A percentile compares a stretch with the other conserved stretches of the same genome.
These are phyloP conservation scores for Luffa aegyptiaca DNA, from an alignment of 306 rosid genomes.

Conservation along the genomic window DNA sequence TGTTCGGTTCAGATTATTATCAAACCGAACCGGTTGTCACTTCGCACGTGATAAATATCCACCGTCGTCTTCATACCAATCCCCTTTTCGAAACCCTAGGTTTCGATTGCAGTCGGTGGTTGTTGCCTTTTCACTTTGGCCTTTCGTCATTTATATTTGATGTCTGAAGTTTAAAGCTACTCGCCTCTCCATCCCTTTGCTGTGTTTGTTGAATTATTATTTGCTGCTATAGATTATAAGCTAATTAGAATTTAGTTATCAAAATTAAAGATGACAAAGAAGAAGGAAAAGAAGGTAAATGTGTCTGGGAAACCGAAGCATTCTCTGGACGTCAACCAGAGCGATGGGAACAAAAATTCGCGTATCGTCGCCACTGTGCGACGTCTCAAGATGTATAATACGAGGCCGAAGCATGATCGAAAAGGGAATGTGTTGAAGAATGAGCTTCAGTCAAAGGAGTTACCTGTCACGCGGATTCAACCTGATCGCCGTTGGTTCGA, in stretches of 20 bases:
- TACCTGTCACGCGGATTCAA: slow-evolving; percentile 71
- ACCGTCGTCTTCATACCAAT: background rate
- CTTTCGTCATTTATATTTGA: background rate
- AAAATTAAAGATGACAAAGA: slow-evolving; percentile 49
- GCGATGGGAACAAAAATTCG: slow-evolving; percentile 24
- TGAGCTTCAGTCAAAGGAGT: slow-evolving; percentile 59
- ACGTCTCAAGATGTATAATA: slow-evolving; percentile 82
- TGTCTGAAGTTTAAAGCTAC: too few relatives aligned
- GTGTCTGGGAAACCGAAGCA: slow-evolving; percentile 87
- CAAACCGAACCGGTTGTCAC: background rate
- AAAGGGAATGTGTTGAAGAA: slow-evolving; percentile 46
- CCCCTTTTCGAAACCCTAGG: slow-evolving; percentile 22
- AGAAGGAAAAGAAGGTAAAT: slow-evolving; percentile 52
- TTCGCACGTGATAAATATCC: background rate
- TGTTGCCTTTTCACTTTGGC: background rate
- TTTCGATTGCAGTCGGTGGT: background rate
- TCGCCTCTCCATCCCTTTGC: background rate
- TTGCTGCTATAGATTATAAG: background rate
- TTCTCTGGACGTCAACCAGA: slow-evolving; percentile 70
- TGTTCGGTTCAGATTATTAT: background rate
- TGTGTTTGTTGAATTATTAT: background rate
- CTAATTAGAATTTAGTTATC: background rate
- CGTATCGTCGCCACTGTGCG: slow-evolving; percentile 86
- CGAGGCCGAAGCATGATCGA: slow-evolving; percentile 52
- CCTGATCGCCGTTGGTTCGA: slow-evolving; percentile 94